Conservation (phyloP, 192 early-diverging fungal species). For the Coemansia sp. region DNA sequence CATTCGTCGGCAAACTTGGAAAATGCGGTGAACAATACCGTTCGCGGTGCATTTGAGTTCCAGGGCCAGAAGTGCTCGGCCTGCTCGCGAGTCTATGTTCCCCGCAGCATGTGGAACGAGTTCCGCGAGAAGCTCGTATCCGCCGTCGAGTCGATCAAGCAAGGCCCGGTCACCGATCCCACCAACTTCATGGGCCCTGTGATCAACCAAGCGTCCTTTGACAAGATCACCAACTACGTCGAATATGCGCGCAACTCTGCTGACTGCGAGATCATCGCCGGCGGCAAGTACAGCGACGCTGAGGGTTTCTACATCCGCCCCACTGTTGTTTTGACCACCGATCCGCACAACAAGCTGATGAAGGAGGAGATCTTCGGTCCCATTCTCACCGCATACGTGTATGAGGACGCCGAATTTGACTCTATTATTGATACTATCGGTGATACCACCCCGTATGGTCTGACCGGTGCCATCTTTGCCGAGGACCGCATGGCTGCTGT, state of each 20-base stretch:
- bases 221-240: slow-evolving; percentile 92
- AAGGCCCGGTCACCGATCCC: slow-evolving; percentile 84
- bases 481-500: slow-evolving; percentile 79
- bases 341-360: slow-evolving; percentile 82
- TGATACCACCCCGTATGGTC: slow-evolving; percentile 79
- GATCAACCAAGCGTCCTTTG: slow-evolving; percentile 90
- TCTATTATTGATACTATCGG: slow-evolving; percentile 72
- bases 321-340: slow-evolving; percentile 84
- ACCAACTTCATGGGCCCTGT: slow-evolving; percentile 86
- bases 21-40: slow-evolving; percentile 83
- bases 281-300: slow-evolving; percentile 84
- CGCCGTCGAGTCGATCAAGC: slow-evolving; percentile 75
- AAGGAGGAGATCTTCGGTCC: slow-evolving; percentile 98
- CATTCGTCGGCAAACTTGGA: slow-evolving; percentile 74
- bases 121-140: slow-evolving; percentile 67
- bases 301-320: slow-evolving; percentile 91
- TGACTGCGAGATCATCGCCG: slow-evolving; percentile 82
- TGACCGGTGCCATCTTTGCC: slow-evolving; percentile 92
- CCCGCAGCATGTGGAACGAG: slow-evolving; percentile 75
- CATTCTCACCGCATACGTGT: slow-evolving; percentile 89
- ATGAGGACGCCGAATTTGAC: slow-evolving; percentile 78
- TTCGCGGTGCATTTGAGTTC: slow-evolving; percentile 94
- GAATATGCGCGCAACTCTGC: slow-evolving; percentile 71
- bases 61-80: slow-evolving; percentile 99
- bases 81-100: slow-evolving; percentile 87